Base-by-base conservation (phyloP, 202 grass and related monocot genomes). In the Eragrostis tef region DNA sequence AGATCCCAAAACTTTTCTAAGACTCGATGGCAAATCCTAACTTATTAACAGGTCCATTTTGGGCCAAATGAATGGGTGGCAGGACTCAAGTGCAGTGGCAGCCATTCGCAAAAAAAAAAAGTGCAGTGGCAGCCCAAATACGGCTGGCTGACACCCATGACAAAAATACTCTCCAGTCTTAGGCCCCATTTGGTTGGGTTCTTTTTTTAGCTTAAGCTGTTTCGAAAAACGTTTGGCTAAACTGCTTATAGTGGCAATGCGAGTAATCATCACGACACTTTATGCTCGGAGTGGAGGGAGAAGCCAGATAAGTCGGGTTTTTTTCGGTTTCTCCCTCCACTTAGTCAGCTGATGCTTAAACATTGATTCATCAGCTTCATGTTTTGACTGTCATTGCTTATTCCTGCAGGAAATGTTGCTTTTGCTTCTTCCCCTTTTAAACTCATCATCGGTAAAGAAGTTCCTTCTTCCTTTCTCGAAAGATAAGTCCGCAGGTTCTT, bases 351-450 rank as follows among this genome's bases (percentile, higher is more conserved):
- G 26, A 64, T 64, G 11, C 59, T 29, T 64, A 5, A 34, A 29
- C 10, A 17, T 67, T 34, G 5, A 66, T 57, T 57, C 5, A 42
- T 67, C 60, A 67, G 67, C 26, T 67, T 19, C 11, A 53, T 50
- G 17, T 44, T 58, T n/a, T 85, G 66, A 3, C 51, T 73, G 36
- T 52, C 20, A 60, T 77, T 42, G 20, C 47, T 84, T 80, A n/a
- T 64, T 72, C 77, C 26, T 78, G 70, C 92, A 98, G 95, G 95
- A 98, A 92, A 98, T 98, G 95, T 84, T 98, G 69, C 95, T 98
- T 89, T 81, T 98, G 69, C 95, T 98, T 91, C 95, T 98, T 46
- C 95, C 95, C 22, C 90, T 94, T 21, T 81, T 98, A 69, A 98
- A 98, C 45, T 98, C 95, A 52, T 87, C 87, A 24, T 98, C 90